Conservation (phyloP, 306 rosid genomes). For the Phaseolus lunatus region DNA sequence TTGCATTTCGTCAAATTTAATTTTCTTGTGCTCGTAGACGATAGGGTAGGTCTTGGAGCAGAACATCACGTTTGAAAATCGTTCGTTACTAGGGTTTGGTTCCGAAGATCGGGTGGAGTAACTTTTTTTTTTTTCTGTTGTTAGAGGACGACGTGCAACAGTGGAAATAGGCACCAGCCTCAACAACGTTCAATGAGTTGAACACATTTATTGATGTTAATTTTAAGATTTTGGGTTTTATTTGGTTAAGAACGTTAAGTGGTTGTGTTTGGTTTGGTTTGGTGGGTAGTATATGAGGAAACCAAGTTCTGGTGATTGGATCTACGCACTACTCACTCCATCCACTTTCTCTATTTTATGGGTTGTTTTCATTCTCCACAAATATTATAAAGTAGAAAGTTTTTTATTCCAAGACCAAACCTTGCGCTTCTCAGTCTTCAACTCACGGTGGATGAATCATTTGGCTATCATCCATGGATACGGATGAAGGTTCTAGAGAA, state of each 20-base stretch:
- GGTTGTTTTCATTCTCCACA: not conserved
- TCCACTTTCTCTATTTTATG: constrained; percentile 32
- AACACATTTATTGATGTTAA: not conserved
- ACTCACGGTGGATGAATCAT: not conserved
- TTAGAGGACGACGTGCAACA: constrained; percentile 47
- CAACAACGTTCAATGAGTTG: constrained; percentile 1
- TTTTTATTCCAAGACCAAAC: constrained; percentile 19
- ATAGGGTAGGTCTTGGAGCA: not conserved
- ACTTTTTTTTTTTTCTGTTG: not conserved
- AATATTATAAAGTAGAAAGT: not conserved
- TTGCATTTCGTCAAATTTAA: not conserved
- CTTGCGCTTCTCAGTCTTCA: not conserved
- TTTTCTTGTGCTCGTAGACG: not conserved
- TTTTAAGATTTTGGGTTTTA: not conserved
- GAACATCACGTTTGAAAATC: not conserved
- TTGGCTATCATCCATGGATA: not conserved
- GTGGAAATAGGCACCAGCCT: constrained; percentile 12
- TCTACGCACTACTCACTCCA: not conserved
- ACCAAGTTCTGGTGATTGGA: constrained; percentile 27
- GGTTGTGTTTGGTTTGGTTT: not conserved
- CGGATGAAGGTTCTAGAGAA: constrained; percentile 9
- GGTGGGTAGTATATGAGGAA: constrained; percentile 2
- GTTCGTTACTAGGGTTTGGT: not conserved
- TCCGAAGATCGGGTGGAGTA: not conserved
- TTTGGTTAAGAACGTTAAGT: not conserved